A percentile compares a stretch with the other conserved stretches of the same genome.
Evolutionary conservation across 768 basidiomycete genomes (phyloP).

Genomic region (Trametes maxima): DNA sequence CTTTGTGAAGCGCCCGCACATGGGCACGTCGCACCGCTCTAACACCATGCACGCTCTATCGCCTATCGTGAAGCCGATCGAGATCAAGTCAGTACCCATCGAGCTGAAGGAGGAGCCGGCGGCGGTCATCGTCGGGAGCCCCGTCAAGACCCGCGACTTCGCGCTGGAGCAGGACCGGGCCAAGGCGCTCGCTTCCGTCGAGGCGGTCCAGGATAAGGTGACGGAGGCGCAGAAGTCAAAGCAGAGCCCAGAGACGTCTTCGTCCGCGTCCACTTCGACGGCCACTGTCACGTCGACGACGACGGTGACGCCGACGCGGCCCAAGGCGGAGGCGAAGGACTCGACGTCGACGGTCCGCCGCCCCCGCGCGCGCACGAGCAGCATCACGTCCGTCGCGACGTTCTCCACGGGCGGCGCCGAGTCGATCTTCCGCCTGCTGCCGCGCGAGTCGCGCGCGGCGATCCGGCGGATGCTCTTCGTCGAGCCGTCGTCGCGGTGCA

Average conservation of each 20-base stretch:
- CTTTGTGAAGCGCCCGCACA: constrained; percentile 7
- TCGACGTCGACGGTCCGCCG: constrained; percentile 18
- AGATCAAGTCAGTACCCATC: not conserved
- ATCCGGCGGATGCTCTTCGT: constrained; percentile 93
- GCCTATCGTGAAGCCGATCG: constrained; percentile 7
- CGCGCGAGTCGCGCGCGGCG: constrained; percentile 87
- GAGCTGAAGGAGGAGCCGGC: not conserved
- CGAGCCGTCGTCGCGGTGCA: constrained; percentile 87
- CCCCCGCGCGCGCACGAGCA: constrained; percentile 35
- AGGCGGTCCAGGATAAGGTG: constrained; percentile 21
- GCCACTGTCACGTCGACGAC: constrained; percentile 17
- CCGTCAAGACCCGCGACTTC: constrained; percentile 27
- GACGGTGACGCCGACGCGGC: constrained; percentile 10
- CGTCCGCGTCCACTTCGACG: not conserved
- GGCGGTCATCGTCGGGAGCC: constrained; percentile 3
- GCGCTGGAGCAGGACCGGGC: constrained; percentile 17
- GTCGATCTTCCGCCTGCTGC: constrained; percentile 94
- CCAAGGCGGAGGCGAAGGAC: constrained; percentile 17
- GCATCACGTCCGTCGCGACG: constrained; percentile 52
- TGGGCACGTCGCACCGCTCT: constrained; percentile 16
- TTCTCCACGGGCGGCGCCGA: constrained; percentile 77
- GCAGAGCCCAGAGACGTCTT: not conserved
- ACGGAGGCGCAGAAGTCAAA: constrained; percentile 15
- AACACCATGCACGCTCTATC: constrained; percentile 22
- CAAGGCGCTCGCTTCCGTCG: constrained; percentile 13